Percentiles rank a stretch among this genome's conserved stretches.
Conservation (phyloP, 129 eudicot species). For the Smallanthus sonchifolius region DNA sequence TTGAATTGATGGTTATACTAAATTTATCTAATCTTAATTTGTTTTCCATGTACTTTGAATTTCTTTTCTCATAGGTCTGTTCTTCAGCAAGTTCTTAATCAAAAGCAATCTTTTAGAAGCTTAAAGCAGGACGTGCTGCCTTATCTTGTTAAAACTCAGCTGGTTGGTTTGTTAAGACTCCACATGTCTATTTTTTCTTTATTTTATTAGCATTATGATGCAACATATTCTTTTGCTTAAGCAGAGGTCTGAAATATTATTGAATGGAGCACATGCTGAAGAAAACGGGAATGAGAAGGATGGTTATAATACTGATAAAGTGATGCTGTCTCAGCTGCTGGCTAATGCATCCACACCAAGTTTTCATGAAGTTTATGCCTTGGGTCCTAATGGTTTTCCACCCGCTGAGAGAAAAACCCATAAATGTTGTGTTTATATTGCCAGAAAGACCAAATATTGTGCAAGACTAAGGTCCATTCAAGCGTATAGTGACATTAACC, state of each 20-base stretch:
- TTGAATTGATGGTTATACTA: not conserved
- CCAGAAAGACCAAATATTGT: conserved; percentile 77
- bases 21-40: conserved; percentile 2
- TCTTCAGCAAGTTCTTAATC: conserved; percentile 76
- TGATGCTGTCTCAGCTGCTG: conserved; percentile 78
- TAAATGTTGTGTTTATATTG: conserved; percentile 88
- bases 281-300: conserved; percentile 65
- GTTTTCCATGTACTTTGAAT: not conserved
- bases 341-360: conserved; percentile 87
- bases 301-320: conserved; percentile 39
- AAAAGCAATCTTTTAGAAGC: conserved; percentile 74
- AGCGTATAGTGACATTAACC: conserved; percentile 78
- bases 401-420: conserved; percentile 63
- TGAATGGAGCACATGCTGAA: conserved; percentile 54
- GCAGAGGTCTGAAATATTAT: conserved; percentile 67
- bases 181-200: not conserved
- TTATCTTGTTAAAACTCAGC: conserved; percentile 81
- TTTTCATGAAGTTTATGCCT: conserved; percentile 71
- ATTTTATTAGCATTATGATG: not conserved
- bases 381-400: conserved; percentile 57
- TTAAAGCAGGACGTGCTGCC: conserved; percentile 86
- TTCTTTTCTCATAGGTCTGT: conserved; percentile 49
- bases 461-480: conserved; percentile 80
- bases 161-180: conserved; percentile 53
- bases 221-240: conserved; percentile 15